Base-by-base conservation (phyloP, 345 rosid species). In the Eucalyptus cloeziana region DNA sequence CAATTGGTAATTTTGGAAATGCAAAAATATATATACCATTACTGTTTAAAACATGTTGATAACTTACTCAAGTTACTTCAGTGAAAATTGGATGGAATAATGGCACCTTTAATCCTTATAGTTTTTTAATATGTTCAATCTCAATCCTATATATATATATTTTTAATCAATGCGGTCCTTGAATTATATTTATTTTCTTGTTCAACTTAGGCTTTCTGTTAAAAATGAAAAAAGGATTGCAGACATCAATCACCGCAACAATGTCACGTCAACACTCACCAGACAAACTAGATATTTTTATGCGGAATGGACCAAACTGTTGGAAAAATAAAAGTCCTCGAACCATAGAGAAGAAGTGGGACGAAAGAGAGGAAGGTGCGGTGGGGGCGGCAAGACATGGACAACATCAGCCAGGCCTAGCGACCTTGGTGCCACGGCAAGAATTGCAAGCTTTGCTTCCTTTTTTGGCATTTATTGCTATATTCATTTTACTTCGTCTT, bases 241-340 rank as follows among this genome's bases (percentile, higher is more conserved):
- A 67, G 0, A 67, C 3, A 0, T 67, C 40, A 19, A 31, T 37
- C 43, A 0, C 22, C 1, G 0, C 40, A 31, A 4, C 3, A n/a
- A 31, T 16, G 40, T 21, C 40, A 8, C 40, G 4, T 67, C 10
- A 67, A 5, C 11, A 9, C 21, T 15, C 3, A 15, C 1, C 5
- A 43, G 22, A 67, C 79, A 67, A 67, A 31, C 79, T 2, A 67
- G 10, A 31, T 67, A 19, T 67, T 15, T 31, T 67, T 67, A 67
- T 3, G 43, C 24, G 4, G 24, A 33, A 33, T n/a, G 80, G 43
- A 69, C 80, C 24, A 16, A 69, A 69, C 22, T 17, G 10, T 33
- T 16, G 80, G 43, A 69, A 31, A 69, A 33, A 31, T 69, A 69
- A 69, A 33, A 69, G 3, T 33, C 24, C 13, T 31, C 24, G 10